phyloP scores from a whole-genome alignment of 495 filamentous ascomycete genomes.

The Penicillium turbatum region DNA sequence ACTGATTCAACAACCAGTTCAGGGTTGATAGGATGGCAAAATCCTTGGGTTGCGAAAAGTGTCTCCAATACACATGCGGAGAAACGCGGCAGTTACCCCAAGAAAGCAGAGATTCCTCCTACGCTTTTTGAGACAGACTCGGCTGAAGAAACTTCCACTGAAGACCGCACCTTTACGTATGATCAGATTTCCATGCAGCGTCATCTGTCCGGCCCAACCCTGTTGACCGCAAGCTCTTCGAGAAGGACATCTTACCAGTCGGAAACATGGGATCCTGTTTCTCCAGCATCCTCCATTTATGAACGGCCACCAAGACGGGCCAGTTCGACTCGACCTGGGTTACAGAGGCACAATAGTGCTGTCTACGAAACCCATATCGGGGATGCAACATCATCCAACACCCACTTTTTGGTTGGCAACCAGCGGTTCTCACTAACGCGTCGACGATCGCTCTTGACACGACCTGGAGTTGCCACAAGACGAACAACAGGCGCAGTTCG shows the following conservation, averaged over 20 bases:
- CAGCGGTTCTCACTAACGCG: slow-evolving; percentile 43
- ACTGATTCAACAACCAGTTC: slow-evolving; percentile 12
- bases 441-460: slow-evolving; percentile 45
- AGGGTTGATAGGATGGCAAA: slow-evolving; percentile 29
- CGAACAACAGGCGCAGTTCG: slow-evolving; percentile 26
- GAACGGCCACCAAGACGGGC: slow-evolving; percentile 25
- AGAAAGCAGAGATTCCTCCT: slow-evolving; percentile 16
- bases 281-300: slow-evolving; percentile 11
- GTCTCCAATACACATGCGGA: slow-evolving; percentile 9
- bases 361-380: slow-evolving; percentile 24
- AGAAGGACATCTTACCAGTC: slow-evolving; percentile 27
- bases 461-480: slow-evolving; percentile 47
- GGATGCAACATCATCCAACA: slow-evolving; percentile 35
- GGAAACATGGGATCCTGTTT: slow-evolving; percentile 12
- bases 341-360: slow-evolving; percentile 25
- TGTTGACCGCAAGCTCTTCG: slow-evolving; percentile 13
- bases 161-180: not conserved
- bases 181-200: not conserved
- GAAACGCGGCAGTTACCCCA: slow-evolving; percentile 8
- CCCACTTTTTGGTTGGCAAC: slow-evolving; percentile 35
- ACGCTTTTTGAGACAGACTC: slow-evolving; percentile 19
- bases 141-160: slow-evolving; percentile 1
- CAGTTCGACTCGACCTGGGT: slow-evolving; percentile 30
- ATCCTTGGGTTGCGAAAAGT: slow-evolving; percentile 25
- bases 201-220: slow-evolving; percentile 9